phyloP scores from a whole-genome alignment of 192 early-diverging fungal species.

The Rhizophagus sp. region DNA sequence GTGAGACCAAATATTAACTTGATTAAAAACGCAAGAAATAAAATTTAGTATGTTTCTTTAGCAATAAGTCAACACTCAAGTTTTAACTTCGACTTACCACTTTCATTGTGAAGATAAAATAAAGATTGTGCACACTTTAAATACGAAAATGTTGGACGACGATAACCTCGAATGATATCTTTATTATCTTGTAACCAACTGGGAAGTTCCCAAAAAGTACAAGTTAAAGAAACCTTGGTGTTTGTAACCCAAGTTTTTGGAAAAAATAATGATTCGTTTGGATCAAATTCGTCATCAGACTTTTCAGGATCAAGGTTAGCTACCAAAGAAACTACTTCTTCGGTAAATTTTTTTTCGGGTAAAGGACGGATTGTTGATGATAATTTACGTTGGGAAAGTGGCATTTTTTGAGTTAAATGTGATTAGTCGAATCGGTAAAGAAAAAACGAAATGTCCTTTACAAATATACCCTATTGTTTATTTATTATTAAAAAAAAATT shows the following conservation, averaged over 20 bases:
- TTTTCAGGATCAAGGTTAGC: not conserved
- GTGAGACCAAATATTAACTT: conserved; percentile 87
- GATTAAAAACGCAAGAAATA: not conserved
- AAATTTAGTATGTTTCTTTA: not conserved
- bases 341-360: not conserved
- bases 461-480: too few relatives aligned
- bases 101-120: conserved; percentile 90
- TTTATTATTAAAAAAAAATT: too few relatives aligned
- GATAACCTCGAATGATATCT: conserved; percentile 74
- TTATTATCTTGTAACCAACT: conserved; percentile 85
- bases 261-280: not conserved
- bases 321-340: not conserved
- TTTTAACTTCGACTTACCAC: conserved; percentile 46
- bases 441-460: not conserved
- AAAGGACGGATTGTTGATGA: not conserved
- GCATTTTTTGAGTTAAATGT: not conserved
- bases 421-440: not conserved
- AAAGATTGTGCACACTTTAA: conserved; percentile 71
- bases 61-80: not conserved
- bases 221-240: conserved; percentile 10
- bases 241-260: not conserved
- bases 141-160: conserved; percentile 76
- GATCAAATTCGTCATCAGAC: not conserved
- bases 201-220: conserved; percentile 57
- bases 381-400: conserved; percentile 1